These are phyloP conservation scores for Arthroderma sp. DNA, from an alignment of 2,329 filamentous ascomycete species.

Conservation along the genomic window DNA sequence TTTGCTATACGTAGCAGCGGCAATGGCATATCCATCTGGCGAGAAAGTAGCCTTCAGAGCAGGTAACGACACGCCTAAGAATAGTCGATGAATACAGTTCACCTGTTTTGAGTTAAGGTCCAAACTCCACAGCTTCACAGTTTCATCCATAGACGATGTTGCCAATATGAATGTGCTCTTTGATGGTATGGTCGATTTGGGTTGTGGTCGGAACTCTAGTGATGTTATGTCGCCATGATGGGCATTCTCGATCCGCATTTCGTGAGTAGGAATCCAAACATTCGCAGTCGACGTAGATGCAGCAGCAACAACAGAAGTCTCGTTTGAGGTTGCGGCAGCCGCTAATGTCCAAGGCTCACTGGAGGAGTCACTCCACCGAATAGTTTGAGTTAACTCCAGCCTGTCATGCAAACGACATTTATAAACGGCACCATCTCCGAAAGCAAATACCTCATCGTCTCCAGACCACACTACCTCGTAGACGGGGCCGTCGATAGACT, in stretches of 20 bases:
- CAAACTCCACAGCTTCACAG: conserved; percentile 32
- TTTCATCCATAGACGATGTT: conserved; percentile 33
- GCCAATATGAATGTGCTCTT: conserved; percentile 23
- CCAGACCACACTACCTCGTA: conserved; percentile 32
- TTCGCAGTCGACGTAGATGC: conserved; percentile 26
- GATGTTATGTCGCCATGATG: conserved; percentile 32
- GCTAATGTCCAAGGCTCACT: conserved; percentile 30
- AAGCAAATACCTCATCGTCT: conserved; percentile 24
- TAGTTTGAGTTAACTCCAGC: conserved; percentile 25
- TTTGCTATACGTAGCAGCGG: conserved; percentile 31
- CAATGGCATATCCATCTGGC: conserved; percentile 34
- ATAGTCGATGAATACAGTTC: conserved; percentile 24
- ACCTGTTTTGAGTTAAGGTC: conserved; percentile 25
- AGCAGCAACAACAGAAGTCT: conserved; percentile 24
- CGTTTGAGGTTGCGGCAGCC: conserved; percentile 19
- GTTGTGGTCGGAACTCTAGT: conserved; percentile 28
- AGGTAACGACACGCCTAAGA: conserved; percentile 23
- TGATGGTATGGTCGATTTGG: conserved; percentile 15
- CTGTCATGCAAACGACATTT: conserved; percentile 26
- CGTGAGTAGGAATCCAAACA: conserved; percentile 34
- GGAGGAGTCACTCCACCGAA: conserved; percentile 13
- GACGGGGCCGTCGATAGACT: conserved; percentile 25
- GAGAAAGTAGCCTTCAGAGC: conserved; percentile 33
- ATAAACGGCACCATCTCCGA: conserved; percentile 28
- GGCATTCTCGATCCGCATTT: conserved; percentile 24